phyloP scores from a whole-genome alignment of 148 eudicot genomes.

The Chenopodium formosanum region DNA sequence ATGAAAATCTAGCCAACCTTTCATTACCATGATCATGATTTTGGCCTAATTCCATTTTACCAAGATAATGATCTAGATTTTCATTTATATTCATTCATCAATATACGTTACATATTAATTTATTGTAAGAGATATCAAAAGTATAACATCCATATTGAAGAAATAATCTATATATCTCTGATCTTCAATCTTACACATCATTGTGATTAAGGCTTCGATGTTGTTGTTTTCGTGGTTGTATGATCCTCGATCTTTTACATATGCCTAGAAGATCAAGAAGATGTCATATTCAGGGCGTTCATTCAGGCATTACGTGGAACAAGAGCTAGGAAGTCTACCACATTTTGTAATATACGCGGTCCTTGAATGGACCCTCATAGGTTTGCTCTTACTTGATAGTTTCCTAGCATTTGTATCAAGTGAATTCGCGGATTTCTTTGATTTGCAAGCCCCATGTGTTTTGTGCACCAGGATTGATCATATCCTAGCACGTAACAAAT shows the following conservation, averaged over 20 bases:
- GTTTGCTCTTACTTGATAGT: conserved; percentile 63
- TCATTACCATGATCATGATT: too few relatives aligned
- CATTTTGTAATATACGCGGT: conserved; percentile 66
- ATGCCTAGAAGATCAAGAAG: conserved; percentile 20
- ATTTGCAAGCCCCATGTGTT: conserved; percentile 61
- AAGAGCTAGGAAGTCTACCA: conserved; percentile 61
- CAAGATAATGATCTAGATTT: too few relatives aligned
- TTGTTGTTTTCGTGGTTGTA: neutral
- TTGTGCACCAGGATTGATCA: conserved; percentile 85
- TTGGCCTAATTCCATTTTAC: too few relatives aligned
- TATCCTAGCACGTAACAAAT: conserved; percentile 37
- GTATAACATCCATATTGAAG: too few relatives aligned
- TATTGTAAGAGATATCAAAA: too few relatives aligned
- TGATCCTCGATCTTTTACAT: neutral
- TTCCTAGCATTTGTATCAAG: conserved; percentile 51
- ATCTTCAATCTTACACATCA: too few relatives aligned
- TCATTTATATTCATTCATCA: too few relatives aligned
- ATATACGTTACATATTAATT: too few relatives aligned
- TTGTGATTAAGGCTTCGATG: too few relatives aligned
- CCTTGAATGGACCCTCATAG: conserved; percentile 77
- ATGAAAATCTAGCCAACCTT: too few relatives aligned
- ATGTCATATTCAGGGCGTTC: conserved; percentile 28
- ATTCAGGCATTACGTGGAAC: conserved; percentile 49
- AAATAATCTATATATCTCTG: too few relatives aligned
- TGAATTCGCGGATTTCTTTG: conserved; percentile 70